Conservation (phyloP, 129 eudicot genomes). For the Centella asiatica region DNA sequence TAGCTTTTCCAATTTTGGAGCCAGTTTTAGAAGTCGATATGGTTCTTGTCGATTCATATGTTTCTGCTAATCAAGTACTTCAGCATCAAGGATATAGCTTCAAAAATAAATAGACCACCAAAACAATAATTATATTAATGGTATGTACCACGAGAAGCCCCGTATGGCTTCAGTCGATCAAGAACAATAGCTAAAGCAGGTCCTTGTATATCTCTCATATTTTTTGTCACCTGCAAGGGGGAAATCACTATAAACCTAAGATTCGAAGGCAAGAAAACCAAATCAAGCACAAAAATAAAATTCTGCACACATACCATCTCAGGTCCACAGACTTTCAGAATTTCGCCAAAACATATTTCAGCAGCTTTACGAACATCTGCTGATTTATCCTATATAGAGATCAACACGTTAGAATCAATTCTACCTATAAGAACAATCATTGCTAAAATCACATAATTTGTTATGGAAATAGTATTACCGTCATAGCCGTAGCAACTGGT, state of each 20-base stretch:
- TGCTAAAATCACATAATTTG: not conserved
- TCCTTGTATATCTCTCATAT: slow-evolving; percentile 87
- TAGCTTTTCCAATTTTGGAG: slow-evolving; percentile 54
- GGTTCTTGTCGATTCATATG: slow-evolving; percentile 38
- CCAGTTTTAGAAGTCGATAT: slow-evolving; percentile 41
- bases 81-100: slow-evolving; percentile 1
- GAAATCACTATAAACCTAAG: slow-evolving; percentile 1
- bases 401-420: not conserved
- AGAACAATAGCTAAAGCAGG: slow-evolving; percentile 87
- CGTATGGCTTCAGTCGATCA: slow-evolving; percentile 75
- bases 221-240: slow-evolving; percentile 61
- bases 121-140: not conserved
- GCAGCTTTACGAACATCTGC: slow-evolving; percentile 99
- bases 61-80: slow-evolving; percentile 30
- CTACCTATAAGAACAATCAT: not conserved
- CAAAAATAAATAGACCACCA: not conserved
- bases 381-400: slow-evolving; percentile 70
- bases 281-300: not conserved
- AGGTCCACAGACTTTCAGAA: slow-evolving; percentile 75
- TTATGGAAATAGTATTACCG: slow-evolving; percentile 34
- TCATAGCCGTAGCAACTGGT: slow-evolving; percentile 84
- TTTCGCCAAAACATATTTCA: slow-evolving; percentile 77
- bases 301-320: slow-evolving; percentile 49
- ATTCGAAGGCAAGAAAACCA: slow-evolving; percentile 1
- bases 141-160: slow-evolving; percentile 56